phyloP scores from a whole-genome alignment of 2,329 filamentous ascomycete genomes.

The Botrytis medusae region DNA sequence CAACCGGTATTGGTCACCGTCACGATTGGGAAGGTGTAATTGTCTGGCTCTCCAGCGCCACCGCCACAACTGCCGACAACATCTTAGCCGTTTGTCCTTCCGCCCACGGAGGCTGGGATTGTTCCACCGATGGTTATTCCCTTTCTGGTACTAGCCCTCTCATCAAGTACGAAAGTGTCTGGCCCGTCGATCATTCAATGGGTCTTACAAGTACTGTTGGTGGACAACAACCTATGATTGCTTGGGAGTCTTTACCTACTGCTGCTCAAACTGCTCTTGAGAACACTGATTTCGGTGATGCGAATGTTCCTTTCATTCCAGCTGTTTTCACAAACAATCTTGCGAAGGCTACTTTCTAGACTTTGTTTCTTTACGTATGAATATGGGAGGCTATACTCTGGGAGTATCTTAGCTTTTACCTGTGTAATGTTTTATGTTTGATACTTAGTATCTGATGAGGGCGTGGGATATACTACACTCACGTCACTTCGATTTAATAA shows the following conservation, averaged over 20 bases:
- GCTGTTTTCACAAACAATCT: constrained; percentile 44
- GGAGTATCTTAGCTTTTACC: not conserved
- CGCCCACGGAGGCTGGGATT: constrained; percentile 51
- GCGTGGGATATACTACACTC: not conserved
- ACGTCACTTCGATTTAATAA: not conserved
- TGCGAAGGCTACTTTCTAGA: constrained; percentile 40
- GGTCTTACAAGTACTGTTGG: constrained; percentile 42
- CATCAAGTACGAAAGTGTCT: constrained; percentile 51
- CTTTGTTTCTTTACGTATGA: not conserved
- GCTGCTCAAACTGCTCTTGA: constrained; percentile 42
- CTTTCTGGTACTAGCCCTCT: constrained; percentile 46
- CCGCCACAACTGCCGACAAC: constrained; percentile 39
- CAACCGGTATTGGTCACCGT: constrained; percentile 47
- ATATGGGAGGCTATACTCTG: not conserved
- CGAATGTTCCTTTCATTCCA: constrained; percentile 46
- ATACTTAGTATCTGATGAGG: not conserved
- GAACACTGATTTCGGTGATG: constrained; percentile 44
- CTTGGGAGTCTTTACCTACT: constrained; percentile 46
- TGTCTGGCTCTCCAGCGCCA: constrained; percentile 48
- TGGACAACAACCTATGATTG: constrained; percentile 44
- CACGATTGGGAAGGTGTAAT: constrained; percentile 58
- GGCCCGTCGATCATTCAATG: constrained; percentile 47
- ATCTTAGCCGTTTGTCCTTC: constrained; percentile 52
- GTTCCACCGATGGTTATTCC: constrained; percentile 43
- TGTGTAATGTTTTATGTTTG: not conserved